phyloP scores from a whole-genome alignment of 306 rosid species.

The Acacia crassicarpa region DNA sequence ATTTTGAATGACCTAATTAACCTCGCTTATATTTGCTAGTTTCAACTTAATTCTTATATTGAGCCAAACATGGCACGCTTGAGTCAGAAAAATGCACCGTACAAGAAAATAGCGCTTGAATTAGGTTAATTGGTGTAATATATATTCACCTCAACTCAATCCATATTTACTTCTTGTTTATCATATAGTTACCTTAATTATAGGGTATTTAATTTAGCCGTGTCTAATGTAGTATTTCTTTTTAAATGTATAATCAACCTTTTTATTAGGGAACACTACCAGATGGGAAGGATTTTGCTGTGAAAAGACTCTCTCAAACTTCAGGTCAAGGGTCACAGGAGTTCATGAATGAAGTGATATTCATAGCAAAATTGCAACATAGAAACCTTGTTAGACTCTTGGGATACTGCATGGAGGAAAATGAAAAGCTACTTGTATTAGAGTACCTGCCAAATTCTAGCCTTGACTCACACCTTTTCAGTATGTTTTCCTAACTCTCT shows the following conservation, averaged over 20 bases:
- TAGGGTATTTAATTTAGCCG: no score
- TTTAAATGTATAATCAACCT: neutral
- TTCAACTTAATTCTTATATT: no score
- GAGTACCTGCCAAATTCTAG: neutral
- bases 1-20: no score
- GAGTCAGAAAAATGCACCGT: no score
- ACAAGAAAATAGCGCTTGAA: no score
- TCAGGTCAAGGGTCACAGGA: neutral
- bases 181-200: no score
- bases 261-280: neutral
- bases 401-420: neutral
- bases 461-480: neutral
- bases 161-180: no score
- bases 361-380: neutral
- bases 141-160: no score
- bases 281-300: neutral
- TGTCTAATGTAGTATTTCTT: neutral
- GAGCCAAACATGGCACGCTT: no score
- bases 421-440: neutral
- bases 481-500: neutral
- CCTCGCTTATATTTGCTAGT: no score
- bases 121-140: no score
- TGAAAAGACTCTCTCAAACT: neutral
- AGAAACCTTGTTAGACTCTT: neutral
- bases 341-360: neutral